phyloP scores from a whole-genome alignment of 441 rosid genomes.

The Populus hybrid region DNA sequence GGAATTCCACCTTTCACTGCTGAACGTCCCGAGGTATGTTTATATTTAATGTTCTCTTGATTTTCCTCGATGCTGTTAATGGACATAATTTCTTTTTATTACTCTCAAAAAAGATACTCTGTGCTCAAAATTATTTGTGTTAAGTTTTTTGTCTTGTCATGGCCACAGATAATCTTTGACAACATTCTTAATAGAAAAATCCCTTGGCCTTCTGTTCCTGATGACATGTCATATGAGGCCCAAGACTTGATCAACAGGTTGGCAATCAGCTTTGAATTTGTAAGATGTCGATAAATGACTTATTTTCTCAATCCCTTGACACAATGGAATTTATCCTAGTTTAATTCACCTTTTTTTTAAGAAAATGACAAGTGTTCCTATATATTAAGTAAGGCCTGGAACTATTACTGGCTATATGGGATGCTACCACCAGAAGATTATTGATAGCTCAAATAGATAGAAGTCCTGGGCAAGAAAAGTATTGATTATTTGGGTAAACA shows the following conservation, averaged over 20 bases:
- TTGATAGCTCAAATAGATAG: neutral
- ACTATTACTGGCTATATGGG: neutral
- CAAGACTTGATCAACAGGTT: conserved; percentile 83
- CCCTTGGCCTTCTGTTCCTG: conserved; percentile 76
- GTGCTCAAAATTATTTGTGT: neutral
- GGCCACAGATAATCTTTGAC: conserved; percentile 69
- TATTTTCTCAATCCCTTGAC: neutral
- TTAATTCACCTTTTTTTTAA: neutral
- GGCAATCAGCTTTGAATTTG: conserved; percentile 18
- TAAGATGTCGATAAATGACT: conserved; percentile 6
- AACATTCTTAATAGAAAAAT: conserved; percentile 80
- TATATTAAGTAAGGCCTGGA: neutral
- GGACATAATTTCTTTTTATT: neutral
- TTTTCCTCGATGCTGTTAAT: conserved; percentile 1
- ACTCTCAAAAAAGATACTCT: neutral
- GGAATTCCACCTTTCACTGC: conserved; percentile 87
- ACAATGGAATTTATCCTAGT: neutral
- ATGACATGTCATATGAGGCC: conserved; percentile 69
- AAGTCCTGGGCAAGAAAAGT: neutral
- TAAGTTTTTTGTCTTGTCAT: conserved; percentile 18
- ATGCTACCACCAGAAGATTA: neutral
- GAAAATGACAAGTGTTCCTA: neutral
- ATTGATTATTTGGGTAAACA: neutral
- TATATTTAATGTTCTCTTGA: conserved; percentile 15
- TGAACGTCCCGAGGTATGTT: conserved; percentile 61